These are phyloP conservation scores for Russula abietina DNA, from an alignment of 768 basidiomycete genomes.

Conservation along the genomic window DNA sequence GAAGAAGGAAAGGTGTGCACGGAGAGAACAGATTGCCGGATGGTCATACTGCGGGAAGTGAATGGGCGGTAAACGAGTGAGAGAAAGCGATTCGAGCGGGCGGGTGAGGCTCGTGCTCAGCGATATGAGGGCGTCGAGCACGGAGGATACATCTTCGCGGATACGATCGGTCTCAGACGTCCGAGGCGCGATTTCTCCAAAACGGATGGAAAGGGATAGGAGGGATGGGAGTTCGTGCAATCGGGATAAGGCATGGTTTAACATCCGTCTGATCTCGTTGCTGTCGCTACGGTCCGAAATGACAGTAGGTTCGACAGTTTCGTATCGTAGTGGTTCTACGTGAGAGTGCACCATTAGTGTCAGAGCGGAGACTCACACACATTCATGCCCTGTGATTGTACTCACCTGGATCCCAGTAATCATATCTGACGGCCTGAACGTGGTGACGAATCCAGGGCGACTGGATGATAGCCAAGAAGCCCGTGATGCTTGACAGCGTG, in stretches of 20 bases:
- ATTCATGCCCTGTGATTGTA: not conserved
- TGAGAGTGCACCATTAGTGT: no score
- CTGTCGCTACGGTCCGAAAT: not conserved
- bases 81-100: slow-evolving; percentile 4
- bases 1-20: not conserved
- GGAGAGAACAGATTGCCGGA: not conserved
- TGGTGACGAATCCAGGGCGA: slow-evolving; percentile 10
- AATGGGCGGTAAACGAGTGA: slow-evolving; percentile 13
- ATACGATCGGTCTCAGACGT: not conserved
- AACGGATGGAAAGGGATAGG: slow-evolving; percentile 11
- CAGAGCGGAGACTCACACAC: no score
- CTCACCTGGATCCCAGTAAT: slow-evolving; percentile 21
- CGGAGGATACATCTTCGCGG: slow-evolving; percentile 7
- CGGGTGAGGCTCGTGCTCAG: not conserved
- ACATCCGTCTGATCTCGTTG: not conserved
- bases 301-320: not conserved
- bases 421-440: slow-evolving; percentile 8
- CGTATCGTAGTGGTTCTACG: slow-evolving; percentile 13
- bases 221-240: slow-evolving; percentile 14
- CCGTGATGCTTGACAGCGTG: slow-evolving; percentile 9
- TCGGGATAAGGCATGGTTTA: slow-evolving; percentile 2
- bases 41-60: slow-evolving; percentile 10
- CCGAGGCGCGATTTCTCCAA: slow-evolving; percentile 1
- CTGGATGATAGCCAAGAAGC: slow-evolving; percentile 2
- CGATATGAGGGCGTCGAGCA: slow-evolving; percentile 6